A percentile compares a stretch with the other conserved stretches of the same genome.
These are phyloP conservation scores for Vanrija humicola DNA, from an alignment of 1,284 basidiomycete genomes.

Conservation along the genomic window DNA sequence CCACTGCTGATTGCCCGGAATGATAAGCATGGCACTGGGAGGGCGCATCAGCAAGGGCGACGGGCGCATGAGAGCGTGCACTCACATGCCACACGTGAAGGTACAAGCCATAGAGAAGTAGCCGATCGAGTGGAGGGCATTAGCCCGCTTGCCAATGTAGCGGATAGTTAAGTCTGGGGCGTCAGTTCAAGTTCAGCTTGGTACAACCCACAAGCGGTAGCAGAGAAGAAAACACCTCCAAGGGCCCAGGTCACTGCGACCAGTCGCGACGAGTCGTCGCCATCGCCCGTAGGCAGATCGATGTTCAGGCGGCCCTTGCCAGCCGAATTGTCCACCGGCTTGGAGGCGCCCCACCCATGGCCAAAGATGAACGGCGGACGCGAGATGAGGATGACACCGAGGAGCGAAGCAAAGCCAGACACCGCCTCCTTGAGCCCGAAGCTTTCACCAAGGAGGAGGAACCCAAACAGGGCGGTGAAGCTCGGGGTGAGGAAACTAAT, in stretches of 20 bases:
- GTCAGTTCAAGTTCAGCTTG: not conserved
- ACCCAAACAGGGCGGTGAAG: constrained; percentile 64
- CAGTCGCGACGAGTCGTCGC: constrained; percentile 20
- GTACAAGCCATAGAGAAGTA: constrained; percentile 65
- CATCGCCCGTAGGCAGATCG: constrained; percentile 15
- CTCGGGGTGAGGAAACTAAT: constrained; percentile 71
- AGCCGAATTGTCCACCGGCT: not conserved
- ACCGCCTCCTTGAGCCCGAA: constrained; percentile 59
- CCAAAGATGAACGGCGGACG: constrained; percentile 58
- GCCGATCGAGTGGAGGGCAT: constrained; percentile 66
- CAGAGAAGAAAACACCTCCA: constrained; percentile 30
- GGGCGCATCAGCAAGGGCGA: not conserved
- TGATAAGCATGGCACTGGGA: constrained; percentile 19
- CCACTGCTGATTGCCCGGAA: constrained; percentile 9
- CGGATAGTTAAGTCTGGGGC: constrained; percentile 63
- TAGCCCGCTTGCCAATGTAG: constrained; percentile 67
- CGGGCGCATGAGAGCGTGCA: not conserved
- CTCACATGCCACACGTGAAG: constrained; percentile 54
- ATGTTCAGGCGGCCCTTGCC: constrained; percentile 16
- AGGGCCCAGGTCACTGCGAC: constrained; percentile 39
- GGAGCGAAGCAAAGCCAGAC: constrained; percentile 61
- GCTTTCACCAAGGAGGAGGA: constrained; percentile 63
- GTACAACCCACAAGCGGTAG: constrained; percentile 40
- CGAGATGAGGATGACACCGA: constrained; percentile 63
- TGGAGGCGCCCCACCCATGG: constrained; percentile 34